These are phyloP conservation scores for Aspergillus vadensis DNA, from an alignment of 2,329 filamentous ascomycete species.

Conservation along the genomic window DNA sequence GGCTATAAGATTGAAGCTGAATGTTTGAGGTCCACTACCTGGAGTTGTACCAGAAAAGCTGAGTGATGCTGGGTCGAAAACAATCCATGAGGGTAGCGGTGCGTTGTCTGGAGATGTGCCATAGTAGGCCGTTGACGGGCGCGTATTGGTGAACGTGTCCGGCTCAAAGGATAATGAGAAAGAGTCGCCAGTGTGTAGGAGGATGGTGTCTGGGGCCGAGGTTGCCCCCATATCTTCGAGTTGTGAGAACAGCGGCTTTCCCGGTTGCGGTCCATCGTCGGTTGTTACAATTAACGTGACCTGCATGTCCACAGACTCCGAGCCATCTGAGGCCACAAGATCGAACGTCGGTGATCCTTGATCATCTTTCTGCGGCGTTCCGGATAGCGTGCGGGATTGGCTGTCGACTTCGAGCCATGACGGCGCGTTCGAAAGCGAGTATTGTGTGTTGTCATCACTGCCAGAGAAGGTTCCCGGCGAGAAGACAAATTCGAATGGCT, in stretches of 20 bases:
- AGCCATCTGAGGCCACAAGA: constrained; percentile 69
- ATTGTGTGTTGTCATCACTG: constrained; percentile 58
- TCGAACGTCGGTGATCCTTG: constrained; percentile 63
- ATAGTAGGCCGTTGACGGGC: constrained; percentile 67
- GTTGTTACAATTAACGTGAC: constrained; percentile 71
- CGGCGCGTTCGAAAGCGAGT: constrained; percentile 67
- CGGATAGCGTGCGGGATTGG: constrained; percentile 65
- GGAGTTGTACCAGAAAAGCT: constrained; percentile 73
- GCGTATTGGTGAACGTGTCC: constrained; percentile 64
- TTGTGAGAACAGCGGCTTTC: constrained; percentile 39
- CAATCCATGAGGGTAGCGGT: constrained; percentile 82
- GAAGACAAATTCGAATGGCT: constrained; percentile 51
- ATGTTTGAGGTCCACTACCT: constrained; percentile 68
- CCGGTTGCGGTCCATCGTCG: constrained; percentile 39
- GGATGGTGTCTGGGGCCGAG: constrained; percentile 42
- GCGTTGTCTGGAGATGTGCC: constrained; percentile 74
- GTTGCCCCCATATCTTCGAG: constrained; percentile 38
- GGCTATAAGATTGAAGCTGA: constrained; percentile 71
- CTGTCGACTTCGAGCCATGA: constrained; percentile 74
- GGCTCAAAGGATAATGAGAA: constrained; percentile 73
- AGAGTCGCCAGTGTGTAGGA: constrained; percentile 40
- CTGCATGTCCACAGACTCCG: constrained; percentile 64
- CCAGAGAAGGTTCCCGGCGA: constrained; percentile 69
- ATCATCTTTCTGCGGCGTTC: constrained; percentile 63
- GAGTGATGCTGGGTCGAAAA: constrained; percentile 66